Evolutionary conservation across 176 grass and related monocot species (phyloP).

Genomic region (Triticum dicoccoides): DNA sequence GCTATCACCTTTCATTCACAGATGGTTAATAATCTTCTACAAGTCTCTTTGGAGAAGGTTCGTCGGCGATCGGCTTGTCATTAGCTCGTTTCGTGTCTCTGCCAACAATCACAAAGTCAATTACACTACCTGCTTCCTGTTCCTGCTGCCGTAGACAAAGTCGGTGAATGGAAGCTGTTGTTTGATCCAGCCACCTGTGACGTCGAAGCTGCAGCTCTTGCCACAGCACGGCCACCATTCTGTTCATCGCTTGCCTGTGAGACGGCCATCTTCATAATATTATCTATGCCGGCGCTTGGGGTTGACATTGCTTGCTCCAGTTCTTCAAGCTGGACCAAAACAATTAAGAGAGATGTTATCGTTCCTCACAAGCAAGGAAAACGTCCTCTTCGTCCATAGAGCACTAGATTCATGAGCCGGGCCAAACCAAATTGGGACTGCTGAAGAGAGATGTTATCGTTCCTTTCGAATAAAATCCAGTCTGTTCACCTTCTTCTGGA

Average conservation of each 20-base stretch:
- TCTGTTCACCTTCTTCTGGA: constrained; percentile 80
- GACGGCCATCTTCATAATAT: no score
- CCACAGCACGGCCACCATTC: no score
- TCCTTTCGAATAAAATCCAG: background rate
- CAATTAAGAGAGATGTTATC: constrained; percentile 2
- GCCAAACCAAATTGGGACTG: background rate
- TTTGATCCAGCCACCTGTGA: no score
- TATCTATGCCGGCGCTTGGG: background rate
- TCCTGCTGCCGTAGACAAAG: constrained; percentile 15
- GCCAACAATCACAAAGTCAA: constrained; percentile 74
- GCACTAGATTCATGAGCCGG: background rate
- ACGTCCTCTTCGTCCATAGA: background rate
- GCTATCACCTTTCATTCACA: constrained; percentile 21
- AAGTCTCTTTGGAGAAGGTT: constrained; percentile 35
- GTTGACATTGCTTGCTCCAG: background rate
- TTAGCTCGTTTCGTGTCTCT: constrained; percentile 74
- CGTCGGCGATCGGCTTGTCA: constrained; percentile 31
- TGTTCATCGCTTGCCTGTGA: no score
- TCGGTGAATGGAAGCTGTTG: no score
- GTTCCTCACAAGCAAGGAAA: background rate
- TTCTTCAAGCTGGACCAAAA: background rate
- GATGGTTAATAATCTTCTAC: constrained; percentile 17
- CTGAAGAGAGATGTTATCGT: no score
- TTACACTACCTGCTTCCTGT: constrained; percentile 54
- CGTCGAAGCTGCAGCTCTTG: no score